Evolutionary conservation across 2,329 filamentous ascomycete species (phyloP).

Genomic region (Ophiocordyceps robertsii): DNA sequence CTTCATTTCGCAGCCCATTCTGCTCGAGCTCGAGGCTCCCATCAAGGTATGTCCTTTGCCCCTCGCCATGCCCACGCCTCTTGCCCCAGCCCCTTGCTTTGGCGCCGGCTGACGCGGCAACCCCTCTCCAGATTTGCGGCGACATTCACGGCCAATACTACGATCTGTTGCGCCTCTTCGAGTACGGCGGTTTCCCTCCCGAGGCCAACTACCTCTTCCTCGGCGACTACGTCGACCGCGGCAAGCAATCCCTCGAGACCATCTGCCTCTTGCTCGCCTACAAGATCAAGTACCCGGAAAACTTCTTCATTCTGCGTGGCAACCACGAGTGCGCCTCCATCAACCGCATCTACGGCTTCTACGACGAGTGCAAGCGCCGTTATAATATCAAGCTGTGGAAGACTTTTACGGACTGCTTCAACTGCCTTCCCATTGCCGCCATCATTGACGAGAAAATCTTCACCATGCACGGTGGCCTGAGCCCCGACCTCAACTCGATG

Average conservation of each 20-base stretch:
- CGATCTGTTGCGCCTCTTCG: constrained; percentile 90
- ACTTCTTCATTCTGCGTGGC: constrained; percentile 96
- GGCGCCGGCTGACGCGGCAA: constrained; percentile 3
- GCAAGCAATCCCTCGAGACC: constrained; percentile 97
- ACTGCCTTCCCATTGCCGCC: constrained; percentile 92
- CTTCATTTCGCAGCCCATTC: constrained; percentile 97
- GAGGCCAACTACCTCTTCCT: constrained; percentile 99
- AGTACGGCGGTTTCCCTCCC: constrained; percentile 95
- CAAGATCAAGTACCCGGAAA: constrained; percentile 99
- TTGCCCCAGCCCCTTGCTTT: constrained; percentile 1
- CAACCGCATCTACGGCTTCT: constrained; percentile 99
- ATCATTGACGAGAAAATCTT: constrained; percentile 99
- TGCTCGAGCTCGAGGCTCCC: constrained; percentile 93
- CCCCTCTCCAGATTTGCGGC: constrained; percentile 71
- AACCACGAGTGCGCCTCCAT: constrained; percentile 99
- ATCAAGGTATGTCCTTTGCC: constrained; percentile 66
- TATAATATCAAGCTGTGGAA: constrained; percentile 99
- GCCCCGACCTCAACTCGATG: constrained; percentile 97
- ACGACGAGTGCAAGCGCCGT: constrained; percentile 97
- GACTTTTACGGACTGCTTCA: constrained; percentile 99
- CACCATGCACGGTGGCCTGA: constrained; percentile 97
- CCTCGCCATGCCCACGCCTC: neutral
- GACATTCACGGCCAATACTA: constrained; percentile 99
- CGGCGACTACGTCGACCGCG: constrained; percentile 95
- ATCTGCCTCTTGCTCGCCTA: constrained; percentile 94